These are phyloP conservation scores for Trichoderma gamsii DNA, from an alignment of 495 filamentous ascomycete species.

Conservation along the genomic window DNA sequence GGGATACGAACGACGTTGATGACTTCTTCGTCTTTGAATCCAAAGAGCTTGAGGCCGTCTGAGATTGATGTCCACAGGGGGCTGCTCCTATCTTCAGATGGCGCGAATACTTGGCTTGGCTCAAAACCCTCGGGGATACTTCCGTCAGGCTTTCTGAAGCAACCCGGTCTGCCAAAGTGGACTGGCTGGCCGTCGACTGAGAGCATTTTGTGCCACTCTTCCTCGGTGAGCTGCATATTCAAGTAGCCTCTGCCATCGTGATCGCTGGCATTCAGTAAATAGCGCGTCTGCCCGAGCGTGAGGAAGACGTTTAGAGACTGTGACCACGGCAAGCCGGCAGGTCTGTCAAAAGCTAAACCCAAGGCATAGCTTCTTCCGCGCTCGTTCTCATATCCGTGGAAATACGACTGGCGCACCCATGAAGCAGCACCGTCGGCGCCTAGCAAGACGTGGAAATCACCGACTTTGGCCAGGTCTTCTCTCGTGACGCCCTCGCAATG, in stretches of 20 bases:
- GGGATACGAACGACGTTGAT: conserved; percentile 37
- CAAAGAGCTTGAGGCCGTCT: conserved; percentile 36
- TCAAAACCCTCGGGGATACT: conserved; percentile 30
- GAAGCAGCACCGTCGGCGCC: conserved; percentile 34
- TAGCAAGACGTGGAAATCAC: conserved; percentile 35
- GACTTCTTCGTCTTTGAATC: conserved; percentile 36
- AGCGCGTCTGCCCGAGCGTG: conserved; percentile 34
- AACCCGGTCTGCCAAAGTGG: conserved; percentile 32
- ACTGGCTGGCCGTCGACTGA: conserved; percentile 30
- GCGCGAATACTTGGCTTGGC: conserved; percentile 29
- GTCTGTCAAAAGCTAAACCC: conserved; percentile 33
- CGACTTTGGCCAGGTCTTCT: conserved; percentile 30
- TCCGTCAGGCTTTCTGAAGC: conserved; percentile 26
- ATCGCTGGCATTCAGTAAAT: conserved; percentile 35
- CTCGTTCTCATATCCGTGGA: conserved; percentile 36
- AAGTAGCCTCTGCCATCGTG: conserved; percentile 33
- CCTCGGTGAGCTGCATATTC: conserved; percentile 38
- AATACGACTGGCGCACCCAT: conserved; percentile 31
- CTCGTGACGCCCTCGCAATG: conserved; percentile 31
- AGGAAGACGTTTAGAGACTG: conserved; percentile 38
- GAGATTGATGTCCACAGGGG: conserved; percentile 32
- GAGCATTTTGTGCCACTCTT: conserved; percentile 37
- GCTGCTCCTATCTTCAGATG: conserved; percentile 28
- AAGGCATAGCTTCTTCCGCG: conserved; percentile 33
- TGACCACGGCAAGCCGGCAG: conserved; percentile 32